Evolutionary conservation across 2,329 filamentous ascomycete species (phyloP), one percentile per base, ranked within the genome.

Genomic region (Penicillium sp.): DNA sequence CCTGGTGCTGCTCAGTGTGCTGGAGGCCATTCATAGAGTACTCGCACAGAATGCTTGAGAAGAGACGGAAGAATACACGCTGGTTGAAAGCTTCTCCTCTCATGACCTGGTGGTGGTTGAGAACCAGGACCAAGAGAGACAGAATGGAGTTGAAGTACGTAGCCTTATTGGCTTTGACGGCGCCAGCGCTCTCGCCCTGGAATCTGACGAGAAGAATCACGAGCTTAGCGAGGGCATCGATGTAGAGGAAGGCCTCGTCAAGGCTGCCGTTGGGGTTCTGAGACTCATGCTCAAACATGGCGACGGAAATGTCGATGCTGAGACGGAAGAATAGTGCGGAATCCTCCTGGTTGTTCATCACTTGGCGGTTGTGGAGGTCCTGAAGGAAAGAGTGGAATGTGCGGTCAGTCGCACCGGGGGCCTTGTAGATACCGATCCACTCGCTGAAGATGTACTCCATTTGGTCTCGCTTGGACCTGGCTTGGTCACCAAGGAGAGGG

Each of bases 361-460:
- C 79, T 58, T 88, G 83, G 60, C 84, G 83, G 54, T 86, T 81
- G 65, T 93, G 88, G 67, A 97, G 79, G 72, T 97, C 93, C 65
- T 88, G 86, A 44, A 97, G 83, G 72, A 97, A 97, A 2, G 89
- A 84, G 6, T 82, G 77, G 51, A 86, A 80, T 0, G 87, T 83
- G 67, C 88, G 89, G 58, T 91, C 88, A 4, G 87, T 86, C 4
- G 87, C 85, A 62, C 87, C 85, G n/a, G 86, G 82, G 64, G 91
- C 90, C 72, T 88, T 88, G 75, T 82, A 88, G 8, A 97, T 82
- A 56, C 88, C 86, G 29, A 93, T 84, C 94, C 94, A 99, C 75
- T 99, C 94, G 41, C 93, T 91, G 67, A 99, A 97, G 21, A 97
- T 82, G 69, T 99, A 97, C 64, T 95, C 91, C 75, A 96, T 85